phyloP scores from a whole-genome alignment of 768 basidiomycete species.

The Russula sp. region DNA sequence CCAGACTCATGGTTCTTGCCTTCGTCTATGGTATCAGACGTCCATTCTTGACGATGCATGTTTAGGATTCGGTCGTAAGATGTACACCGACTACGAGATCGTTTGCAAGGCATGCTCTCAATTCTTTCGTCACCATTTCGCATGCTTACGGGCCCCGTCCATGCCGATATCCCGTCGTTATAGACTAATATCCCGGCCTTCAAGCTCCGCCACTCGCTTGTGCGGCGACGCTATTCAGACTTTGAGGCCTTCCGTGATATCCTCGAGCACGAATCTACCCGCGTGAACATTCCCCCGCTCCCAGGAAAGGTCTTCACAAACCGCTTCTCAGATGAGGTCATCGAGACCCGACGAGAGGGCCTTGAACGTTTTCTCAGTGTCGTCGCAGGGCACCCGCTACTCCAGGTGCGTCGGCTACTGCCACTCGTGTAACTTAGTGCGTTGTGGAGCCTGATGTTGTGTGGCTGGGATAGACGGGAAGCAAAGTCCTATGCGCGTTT shows the following conservation, averaged over 20 bases:
- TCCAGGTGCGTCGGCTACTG: constrained; percentile 59
- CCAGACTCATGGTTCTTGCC: constrained; percentile 81
- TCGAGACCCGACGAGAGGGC: constrained; percentile 87
- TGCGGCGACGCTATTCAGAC: constrained; percentile 60
- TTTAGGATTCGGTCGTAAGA: constrained; percentile 91
- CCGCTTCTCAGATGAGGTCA: constrained; percentile 95
- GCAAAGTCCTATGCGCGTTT: constrained; percentile 94
- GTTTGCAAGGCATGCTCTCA: constrained; percentile 75
- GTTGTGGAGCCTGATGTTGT: background rate
- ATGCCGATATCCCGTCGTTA: background rate
- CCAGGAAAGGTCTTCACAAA: constrained; percentile 99
- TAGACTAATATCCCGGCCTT: constrained; percentile 99
- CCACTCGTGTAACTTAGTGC: too few species aligned
- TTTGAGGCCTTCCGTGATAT: constrained; percentile 93
- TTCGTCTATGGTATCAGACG: background rate
- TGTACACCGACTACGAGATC: constrained; percentile 99
- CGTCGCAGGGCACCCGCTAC: constrained; percentile 93
- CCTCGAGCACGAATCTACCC: constrained; percentile 91
- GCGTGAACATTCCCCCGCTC: constrained; percentile 95
- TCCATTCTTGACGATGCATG: background rate
- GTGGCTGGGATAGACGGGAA: constrained; percentile 62
- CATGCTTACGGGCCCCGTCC: background rate
- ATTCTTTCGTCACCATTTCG: background rate
- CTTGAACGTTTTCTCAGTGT: constrained; percentile 92
- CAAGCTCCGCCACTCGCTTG: constrained; percentile 71